A percentile compares a stretch with the other conserved stretches of the same genome.
These are phyloP conservation scores for Coprinellus aureogranulatus DNA, from an alignment of 768 basidiomycete genomes.

Conservation along the genomic window DNA sequence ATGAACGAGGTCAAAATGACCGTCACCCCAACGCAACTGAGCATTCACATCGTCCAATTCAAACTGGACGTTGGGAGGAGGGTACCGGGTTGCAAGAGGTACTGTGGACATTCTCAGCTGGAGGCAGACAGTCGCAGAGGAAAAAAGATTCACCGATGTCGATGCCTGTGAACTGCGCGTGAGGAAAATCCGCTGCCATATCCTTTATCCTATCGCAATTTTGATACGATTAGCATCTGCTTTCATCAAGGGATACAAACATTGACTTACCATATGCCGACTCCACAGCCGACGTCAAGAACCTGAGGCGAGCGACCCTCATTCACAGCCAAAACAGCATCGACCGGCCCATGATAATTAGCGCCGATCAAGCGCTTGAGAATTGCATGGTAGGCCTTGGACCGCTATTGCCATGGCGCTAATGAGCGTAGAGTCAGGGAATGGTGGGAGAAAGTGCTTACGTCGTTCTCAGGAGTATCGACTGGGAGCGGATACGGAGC, in stretches of 20 bases:
- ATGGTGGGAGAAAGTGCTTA: no score
- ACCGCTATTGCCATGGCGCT: conserved; percentile 43
- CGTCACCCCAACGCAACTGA: conserved; percentile 47
- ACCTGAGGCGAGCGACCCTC: conserved; percentile 46
- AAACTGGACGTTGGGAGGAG: conserved; percentile 59
- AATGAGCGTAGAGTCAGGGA: no score
- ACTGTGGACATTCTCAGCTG: conserved; percentile 38
- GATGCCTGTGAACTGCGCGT: conserved; percentile 64
- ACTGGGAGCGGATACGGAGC: conserved; percentile 73
- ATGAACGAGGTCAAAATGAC: conserved; percentile 66
- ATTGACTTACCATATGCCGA: conserved; percentile 60
- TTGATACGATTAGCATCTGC: neutral
- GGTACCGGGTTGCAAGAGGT: conserved; percentile 67
- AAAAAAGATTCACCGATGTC: conserved; percentile 62
- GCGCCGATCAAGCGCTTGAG: conserved; percentile 51
- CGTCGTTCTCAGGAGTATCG: conserved; percentile 67
- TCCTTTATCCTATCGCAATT: conserved; percentile 59
- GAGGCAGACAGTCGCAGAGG: conserved; percentile 10
- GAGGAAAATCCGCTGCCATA: conserved; percentile 65
- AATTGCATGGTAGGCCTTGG: conserved; percentile 47
- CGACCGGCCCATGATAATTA: conserved; percentile 61
- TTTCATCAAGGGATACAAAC: neutral
- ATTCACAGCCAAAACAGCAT: conserved; percentile 43
- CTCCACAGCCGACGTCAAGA: conserved; percentile 77
- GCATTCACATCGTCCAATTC: conserved; percentile 64